phyloP scores from a whole-genome alignment of 225 moss, liverwort and hornwort genomes.

The Rhytidiadelphus loreus region DNA sequence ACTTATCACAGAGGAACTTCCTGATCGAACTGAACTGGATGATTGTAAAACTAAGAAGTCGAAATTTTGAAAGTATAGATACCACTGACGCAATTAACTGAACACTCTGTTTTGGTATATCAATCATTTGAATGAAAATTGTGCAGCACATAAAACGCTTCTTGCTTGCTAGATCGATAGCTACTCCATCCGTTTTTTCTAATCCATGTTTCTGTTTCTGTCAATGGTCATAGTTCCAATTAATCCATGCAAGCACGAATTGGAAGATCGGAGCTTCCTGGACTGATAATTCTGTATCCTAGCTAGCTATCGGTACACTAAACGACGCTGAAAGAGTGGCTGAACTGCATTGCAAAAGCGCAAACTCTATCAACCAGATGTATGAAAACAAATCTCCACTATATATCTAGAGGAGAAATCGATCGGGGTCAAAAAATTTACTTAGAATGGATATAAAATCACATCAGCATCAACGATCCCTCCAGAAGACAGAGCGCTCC shows the following conservation, averaged over 20 bases:
- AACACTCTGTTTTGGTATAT: background rate
- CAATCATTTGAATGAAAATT: background rate
- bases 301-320: background rate
- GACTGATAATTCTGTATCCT: background rate
- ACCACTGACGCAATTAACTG: background rate
- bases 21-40: background rate
- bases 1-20: too few species aligned
- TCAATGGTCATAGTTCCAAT: background rate
- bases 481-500: background rate
- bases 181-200: background rate
- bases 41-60: too few species aligned
- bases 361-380: background rate
- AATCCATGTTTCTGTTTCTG: background rate
- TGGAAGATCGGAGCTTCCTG: background rate
- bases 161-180: background rate
- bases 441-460: too few species aligned
- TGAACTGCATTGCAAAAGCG: too few species aligned
- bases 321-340: background rate
- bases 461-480: background rate
- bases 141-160: background rate
- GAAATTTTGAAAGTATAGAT: background rate
- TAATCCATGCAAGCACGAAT: background rate
- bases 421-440: background rate
- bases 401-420: too few species aligned
- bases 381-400: background rate